Base-by-base conservation (phyloP, 495 filamentous ascomycete genomes). In the Xylaria bambusicola region DNA sequence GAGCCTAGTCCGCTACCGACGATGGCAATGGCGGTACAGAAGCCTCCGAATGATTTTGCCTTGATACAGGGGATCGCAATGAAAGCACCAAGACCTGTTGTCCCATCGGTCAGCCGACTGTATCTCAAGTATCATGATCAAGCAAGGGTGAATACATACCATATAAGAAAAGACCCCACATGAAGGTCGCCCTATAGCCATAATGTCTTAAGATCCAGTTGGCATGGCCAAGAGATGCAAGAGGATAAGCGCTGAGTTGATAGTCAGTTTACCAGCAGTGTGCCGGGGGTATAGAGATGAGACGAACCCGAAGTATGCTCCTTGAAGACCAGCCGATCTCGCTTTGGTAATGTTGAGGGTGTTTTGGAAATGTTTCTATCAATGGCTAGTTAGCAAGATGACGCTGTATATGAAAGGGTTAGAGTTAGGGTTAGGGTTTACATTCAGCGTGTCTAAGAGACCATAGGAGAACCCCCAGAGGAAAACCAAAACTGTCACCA, bases 391-490 rank as follows among this genome's bases (percentile, higher is more conserved):
- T n/a, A 59, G 56, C 35, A 46, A 10, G 23, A 51, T 45, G 27
- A 18, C n/a, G n/a, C n/a, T n/a, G 4, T 2, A 8, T 15, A 35
- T 27, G 21, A 17, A 2, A 18, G 27, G 17, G 9, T 36, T 23
- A 17, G n/a, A n/a, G n/a, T n/a, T n/a, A n/a, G n/a, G n/a, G n/a
- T n/a, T n/a, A n/a, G n/a, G n/a, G 31, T 50, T 61, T 45, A 61
- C 58, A 53, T 70, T 70, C 44, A 70, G 45, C 54, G 71, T 67
- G 59, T 92, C 90, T 47, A 92, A 77, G 0, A 86, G 81, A 56
- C 89, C 88, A 69, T 93, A 92, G 2, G 88, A 84, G 63, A 93
- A 91, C 0, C 90, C 90, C 90, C 88, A 93, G 6, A 94, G 78
- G 72, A 95, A 93, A 73, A 92, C 93, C 3, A 93, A 77, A 53